phyloP scores from a whole-genome alignment of 2,329 filamentous ascomycete species.

The Pestalotiopsis sp. region DNA sequence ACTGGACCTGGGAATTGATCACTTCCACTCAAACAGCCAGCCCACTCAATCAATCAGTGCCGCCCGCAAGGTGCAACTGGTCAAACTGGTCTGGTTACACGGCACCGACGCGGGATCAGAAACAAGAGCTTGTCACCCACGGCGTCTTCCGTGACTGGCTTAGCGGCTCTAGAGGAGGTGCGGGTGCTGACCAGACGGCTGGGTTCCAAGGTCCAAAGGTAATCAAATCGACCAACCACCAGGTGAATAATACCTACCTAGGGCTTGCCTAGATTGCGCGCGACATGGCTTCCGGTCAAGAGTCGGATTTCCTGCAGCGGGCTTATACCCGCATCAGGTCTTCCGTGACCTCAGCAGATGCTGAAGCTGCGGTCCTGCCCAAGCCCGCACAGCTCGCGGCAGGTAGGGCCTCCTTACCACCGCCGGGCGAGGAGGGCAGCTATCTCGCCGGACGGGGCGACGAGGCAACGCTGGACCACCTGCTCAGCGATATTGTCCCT shows the following conservation, averaged over 20 bases:
- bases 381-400: conserved; percentile 31
- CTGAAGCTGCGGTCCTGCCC: conserved; percentile 41
- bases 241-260: no score
- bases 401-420: conserved; percentile 44
- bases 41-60: background rate
- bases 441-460: conserved; percentile 36
- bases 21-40: background rate
- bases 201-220: background rate
- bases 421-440: conserved; percentile 21
- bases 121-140: background rate
- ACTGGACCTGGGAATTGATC: background rate
- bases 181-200: background rate
- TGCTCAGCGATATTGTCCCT: conserved; percentile 49
- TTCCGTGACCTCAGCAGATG: conserved; percentile 15
- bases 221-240: background rate
- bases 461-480: conserved; percentile 42
- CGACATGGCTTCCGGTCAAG: background rate
- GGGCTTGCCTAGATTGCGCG: no score
- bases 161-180: background rate
- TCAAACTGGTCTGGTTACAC: conserved; percentile 3
- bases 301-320: conserved; percentile 6
- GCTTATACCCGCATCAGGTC: conserved; percentile 26
- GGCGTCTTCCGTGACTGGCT: conserved; percentile 1
- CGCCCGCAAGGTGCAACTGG: background rate
- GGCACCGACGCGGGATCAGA: background rate